phyloP scores from a whole-genome alignment of 2,329 filamentous ascomycete species.

The Triangularia verruculosa region DNA sequence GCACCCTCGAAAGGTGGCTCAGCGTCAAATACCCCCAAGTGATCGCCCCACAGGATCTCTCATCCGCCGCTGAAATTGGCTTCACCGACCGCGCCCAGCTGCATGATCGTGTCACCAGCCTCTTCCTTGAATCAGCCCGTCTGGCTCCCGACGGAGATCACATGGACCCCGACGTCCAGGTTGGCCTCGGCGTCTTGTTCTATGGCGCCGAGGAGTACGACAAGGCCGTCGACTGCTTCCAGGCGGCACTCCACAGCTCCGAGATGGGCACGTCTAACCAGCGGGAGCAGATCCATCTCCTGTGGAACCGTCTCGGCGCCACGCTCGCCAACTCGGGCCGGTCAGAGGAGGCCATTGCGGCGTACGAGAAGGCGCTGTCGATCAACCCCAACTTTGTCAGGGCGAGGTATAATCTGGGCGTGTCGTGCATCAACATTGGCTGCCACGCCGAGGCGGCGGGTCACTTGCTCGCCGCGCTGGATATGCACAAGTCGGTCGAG shows the following conservation, averaged over 20 bases:
- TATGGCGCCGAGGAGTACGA: conserved; percentile 98
- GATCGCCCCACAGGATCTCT: conserved; percentile 68
- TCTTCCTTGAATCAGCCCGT: conserved; percentile 90
- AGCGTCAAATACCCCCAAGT: conserved; percentile 90
- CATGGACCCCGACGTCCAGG: conserved; percentile 98
- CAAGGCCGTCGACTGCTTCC: conserved; percentile 98
- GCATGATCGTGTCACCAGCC: conserved; percentile 83
- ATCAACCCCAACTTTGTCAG: conserved; percentile 95
- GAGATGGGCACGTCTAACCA: conserved; percentile 83
- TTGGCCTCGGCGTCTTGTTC: conserved; percentile 93
- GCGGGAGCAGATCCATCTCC: conserved; percentile 80
- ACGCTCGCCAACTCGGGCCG: conserved; percentile 93
- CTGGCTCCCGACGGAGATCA: conserved; percentile 87
- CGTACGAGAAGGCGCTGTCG: conserved; percentile 88
- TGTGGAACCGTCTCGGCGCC: conserved; percentile 96
- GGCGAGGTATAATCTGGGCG: conserved; percentile 93
- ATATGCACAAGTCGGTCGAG: conserved; percentile 94
- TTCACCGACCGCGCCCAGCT: conserved; percentile 90
- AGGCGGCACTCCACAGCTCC: conserved; percentile 79
- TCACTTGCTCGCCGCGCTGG: conserved; percentile 85
- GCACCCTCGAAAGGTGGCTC: conserved; percentile 93
- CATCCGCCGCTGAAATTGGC: conserved; percentile 76
- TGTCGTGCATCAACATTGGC: conserved; percentile 95
- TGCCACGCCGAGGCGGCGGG: conserved; percentile 91
- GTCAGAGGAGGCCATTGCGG: conserved; percentile 92